Conservation (phyloP, 805 yeast species). For the Wickerhamomyces bovis region DNA sequence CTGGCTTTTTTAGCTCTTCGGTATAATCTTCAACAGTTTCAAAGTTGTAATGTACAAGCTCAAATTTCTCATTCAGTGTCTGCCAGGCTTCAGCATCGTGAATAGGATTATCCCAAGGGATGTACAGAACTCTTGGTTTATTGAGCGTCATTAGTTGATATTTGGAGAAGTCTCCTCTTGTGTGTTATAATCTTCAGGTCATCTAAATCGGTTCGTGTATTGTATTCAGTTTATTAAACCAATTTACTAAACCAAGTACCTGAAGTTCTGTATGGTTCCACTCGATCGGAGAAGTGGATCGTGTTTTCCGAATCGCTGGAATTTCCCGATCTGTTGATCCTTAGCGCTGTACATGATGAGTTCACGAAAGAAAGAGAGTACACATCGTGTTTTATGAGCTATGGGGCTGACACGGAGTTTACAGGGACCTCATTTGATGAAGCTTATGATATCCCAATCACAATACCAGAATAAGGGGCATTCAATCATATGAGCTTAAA, state of each 20-base stretch:
- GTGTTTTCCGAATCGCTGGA: not conserved
- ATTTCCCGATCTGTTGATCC: no score
- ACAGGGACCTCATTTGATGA: slow-evolving; percentile 25
- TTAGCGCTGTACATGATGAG: no score
- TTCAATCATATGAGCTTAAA: slow-evolving; percentile 31
- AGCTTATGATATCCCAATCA: slow-evolving; percentile 30
- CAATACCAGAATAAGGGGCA: slow-evolving; percentile 35
- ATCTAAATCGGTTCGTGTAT: no score
- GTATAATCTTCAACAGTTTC: slow-evolving; percentile 30
- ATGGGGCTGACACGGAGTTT: no score
- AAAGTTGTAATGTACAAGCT: slow-evolving; percentile 28
- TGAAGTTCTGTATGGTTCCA: no score
- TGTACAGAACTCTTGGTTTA: slow-evolving; percentile 32
- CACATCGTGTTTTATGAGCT: no score
- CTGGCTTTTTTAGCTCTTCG: slow-evolving; percentile 29
- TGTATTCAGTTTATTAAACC: not conserved
- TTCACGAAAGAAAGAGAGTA: not conserved
- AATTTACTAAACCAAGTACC: no score
- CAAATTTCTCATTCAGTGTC: slow-evolving; percentile 30
- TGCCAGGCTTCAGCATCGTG: slow-evolving; percentile 34
- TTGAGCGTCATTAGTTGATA: slow-evolving; percentile 7
- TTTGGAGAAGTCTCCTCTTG: no score
- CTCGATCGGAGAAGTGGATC: not conserved
- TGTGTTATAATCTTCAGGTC: no score
- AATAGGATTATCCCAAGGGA: slow-evolving; percentile 32